Conservation (phyloP, 108 stramenopile species). For the Cylindrotheca closterium region DNA sequence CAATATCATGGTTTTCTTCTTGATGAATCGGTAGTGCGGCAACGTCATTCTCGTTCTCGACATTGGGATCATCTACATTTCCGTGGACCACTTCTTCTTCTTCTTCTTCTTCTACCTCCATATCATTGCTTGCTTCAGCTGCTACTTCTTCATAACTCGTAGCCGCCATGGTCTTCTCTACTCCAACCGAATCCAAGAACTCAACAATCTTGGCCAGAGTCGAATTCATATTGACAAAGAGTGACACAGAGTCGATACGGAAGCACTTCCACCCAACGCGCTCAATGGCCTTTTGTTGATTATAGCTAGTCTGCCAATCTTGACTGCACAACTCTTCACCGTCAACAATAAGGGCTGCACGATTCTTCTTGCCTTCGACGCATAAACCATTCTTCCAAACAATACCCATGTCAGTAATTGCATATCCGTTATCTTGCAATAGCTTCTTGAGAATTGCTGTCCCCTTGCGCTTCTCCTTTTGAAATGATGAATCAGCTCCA, state of each 20-base stretch:
- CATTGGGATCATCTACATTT: constrained; percentile 5
- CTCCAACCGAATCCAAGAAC: constrained; percentile 25
- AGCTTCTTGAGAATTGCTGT: constrained; percentile 5
- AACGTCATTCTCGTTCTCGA: constrained; percentile 12
- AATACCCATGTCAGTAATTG: constrained; percentile 35
- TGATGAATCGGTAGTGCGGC: constrained; percentile 24
- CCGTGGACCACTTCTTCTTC: not conserved
- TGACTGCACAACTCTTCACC: constrained; percentile 25
- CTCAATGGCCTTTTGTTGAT: constrained; percentile 58
- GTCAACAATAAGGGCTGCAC: constrained; percentile 49
- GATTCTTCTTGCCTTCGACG: constrained; percentile 27
- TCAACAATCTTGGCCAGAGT: constrained; percentile 7
- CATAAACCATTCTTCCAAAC: constrained; percentile 55
- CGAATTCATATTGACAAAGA: constrained; percentile 23
- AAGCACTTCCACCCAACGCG: constrained; percentile 65
- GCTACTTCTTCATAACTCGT: not conserved
- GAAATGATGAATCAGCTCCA: not conserved
- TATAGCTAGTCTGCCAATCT: constrained; percentile 34
- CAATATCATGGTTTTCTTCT: constrained; percentile 39
- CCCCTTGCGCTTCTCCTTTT: not conserved
- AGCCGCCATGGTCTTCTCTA: not conserved
- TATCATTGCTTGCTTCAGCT: not conserved
- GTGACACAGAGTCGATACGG: constrained; percentile 39
- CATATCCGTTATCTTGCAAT: constrained; percentile 30
- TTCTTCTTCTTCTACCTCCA: constrained; percentile 1